phyloP scores from a whole-genome alignment of 169 alveolate species.

The Perkinsus olseni region DNA sequence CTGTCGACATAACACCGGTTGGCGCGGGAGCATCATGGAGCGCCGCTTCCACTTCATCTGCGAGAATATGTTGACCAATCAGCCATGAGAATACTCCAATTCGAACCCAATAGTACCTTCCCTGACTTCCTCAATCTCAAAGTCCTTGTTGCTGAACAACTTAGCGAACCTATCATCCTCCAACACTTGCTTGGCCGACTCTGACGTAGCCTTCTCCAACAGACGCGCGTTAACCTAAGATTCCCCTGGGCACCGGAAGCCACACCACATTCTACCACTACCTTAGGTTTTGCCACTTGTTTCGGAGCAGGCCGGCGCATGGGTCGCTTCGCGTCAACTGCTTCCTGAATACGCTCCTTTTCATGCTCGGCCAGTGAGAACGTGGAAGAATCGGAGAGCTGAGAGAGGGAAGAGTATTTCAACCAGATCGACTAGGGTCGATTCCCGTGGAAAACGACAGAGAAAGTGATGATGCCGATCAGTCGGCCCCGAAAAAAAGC shows the following conservation, averaged over 20 bases:
- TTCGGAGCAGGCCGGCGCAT: constrained; percentile 51
- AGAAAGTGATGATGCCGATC: too few species aligned
- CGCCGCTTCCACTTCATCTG: background rate
- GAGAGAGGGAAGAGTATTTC: background rate
- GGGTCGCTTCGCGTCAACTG: constrained; percentile 57
- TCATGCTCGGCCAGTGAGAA: background rate
- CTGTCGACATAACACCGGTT: background rate
- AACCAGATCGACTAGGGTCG: too few species aligned
- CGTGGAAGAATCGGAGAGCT: background rate
- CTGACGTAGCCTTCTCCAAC: constrained; percentile 35
- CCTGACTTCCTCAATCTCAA: constrained; percentile 47
- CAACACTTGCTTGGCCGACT: constrained; percentile 36
- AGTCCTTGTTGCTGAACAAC: constrained; percentile 62
- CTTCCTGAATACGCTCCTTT: constrained; percentile 50
- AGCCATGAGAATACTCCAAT: too few species aligned
- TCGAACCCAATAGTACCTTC: constrained; percentile 17
- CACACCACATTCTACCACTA: background rate
- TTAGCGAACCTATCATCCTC: constrained; percentile 65
- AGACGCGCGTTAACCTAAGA: constrained; percentile 15
- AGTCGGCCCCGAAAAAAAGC: too few species aligned
- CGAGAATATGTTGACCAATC: too few species aligned
- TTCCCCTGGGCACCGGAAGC: constrained; percentile 6
- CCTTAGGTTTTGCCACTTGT: background rate
- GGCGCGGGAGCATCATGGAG: background rate
- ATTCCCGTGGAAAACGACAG: too few species aligned